Conservation (phyloP, 495 filamentous ascomycete species). For the Penicillium lividum region DNA sequence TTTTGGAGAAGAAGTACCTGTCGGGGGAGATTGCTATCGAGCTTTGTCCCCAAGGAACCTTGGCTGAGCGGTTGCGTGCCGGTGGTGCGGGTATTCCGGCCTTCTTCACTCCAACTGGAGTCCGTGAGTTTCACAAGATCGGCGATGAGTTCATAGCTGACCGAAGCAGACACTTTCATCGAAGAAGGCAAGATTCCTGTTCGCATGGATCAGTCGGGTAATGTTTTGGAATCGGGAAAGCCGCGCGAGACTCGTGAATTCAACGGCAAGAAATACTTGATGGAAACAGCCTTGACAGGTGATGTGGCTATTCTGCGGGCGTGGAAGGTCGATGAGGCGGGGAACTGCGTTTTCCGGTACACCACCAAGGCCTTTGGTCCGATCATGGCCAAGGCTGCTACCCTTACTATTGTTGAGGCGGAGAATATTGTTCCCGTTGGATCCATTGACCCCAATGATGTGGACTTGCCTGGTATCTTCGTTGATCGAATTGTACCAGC, state of each 20-base stretch:
- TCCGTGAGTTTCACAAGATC: slow-evolving; percentile 46
- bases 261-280: slow-evolving; percentile 78
- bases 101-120: slow-evolving; percentile 86
- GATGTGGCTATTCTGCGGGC: slow-evolving; percentile 90
- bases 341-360: slow-evolving; percentile 85
- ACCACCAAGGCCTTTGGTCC: slow-evolving; percentile 70
- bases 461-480: slow-evolving; percentile 88
- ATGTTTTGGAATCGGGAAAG: slow-evolving; percentile 66
- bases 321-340: slow-evolving; percentile 81
- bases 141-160: background rate
- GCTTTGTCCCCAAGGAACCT: slow-evolving; percentile 84
- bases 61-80: slow-evolving; percentile 81
- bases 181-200: slow-evolving; percentile 83
- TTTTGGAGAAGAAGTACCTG: slow-evolving; percentile 80
- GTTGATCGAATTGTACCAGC: slow-evolving; percentile 81
- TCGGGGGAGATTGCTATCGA: slow-evolving; percentile 82
- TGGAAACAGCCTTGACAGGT: slow-evolving; percentile 81
- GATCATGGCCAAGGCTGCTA: slow-evolving; percentile 85
- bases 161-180: slow-evolving; percentile 60
- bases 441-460: slow-evolving; percentile 73
- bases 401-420: slow-evolving; percentile 87
- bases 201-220: slow-evolving; percentile 72
- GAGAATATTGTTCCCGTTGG: slow-evolving; percentile 87
- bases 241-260: slow-evolving; percentile 84
- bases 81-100: slow-evolving; percentile 88